Percentiles rank a stretch among this genome's conserved stretches.
These are phyloP conservation scores for Lasiodiplodia hormozganensis DNA, from an alignment of 2,329 filamentous ascomycete genomes.

Conservation along the genomic window DNA sequence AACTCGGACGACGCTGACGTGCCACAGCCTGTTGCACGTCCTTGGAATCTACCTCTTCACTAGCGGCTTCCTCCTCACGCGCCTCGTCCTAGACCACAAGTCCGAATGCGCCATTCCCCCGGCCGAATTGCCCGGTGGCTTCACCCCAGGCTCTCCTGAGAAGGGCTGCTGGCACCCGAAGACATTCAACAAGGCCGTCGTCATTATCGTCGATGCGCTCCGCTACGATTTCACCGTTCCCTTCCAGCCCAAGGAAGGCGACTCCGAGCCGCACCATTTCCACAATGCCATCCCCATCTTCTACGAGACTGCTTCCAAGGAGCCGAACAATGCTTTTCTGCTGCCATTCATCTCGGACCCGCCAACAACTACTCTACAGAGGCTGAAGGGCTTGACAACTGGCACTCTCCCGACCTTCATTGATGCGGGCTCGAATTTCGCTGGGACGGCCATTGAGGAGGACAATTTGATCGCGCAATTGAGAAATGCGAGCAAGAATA, in stretches of 20 bases:
- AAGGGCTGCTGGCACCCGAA: conserved; percentile 95
- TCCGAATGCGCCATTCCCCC: conserved; percentile 80
- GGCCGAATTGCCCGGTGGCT: conserved; percentile 54
- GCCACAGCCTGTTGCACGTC: conserved; percentile 70
- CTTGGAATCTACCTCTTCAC: conserved; percentile 91
- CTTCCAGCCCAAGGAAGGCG: conserved; percentile 60
- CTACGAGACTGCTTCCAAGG: conserved; percentile 77
- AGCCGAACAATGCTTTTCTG: conserved; percentile 84
- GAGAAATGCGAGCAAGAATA: conserved; percentile 70
- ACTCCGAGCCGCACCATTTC: conserved; percentile 66
- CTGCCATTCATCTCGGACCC: conserved; percentile 97
- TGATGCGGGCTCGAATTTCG: conserved; percentile 93
- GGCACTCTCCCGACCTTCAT: conserved; percentile 95
- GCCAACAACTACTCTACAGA: conserved; percentile 89
- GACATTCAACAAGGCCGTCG: conserved; percentile 87
- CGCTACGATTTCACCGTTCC: conserved; percentile 97
- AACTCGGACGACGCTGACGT: not conserved
- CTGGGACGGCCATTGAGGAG: conserved; percentile 93
- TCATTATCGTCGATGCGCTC: conserved; percentile 90
- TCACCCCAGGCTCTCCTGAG: conserved; percentile 49
- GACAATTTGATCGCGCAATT: conserved; percentile 77
- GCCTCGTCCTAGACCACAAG: conserved; percentile 79
- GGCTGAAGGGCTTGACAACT: conserved; percentile 92
- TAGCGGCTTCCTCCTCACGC: conserved; percentile 90
- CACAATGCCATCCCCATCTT: conserved; percentile 89